Evolutionary conservation across 345 rosid genomes (phyloP).

Genomic region (Euphorbia lathyris): DNA sequence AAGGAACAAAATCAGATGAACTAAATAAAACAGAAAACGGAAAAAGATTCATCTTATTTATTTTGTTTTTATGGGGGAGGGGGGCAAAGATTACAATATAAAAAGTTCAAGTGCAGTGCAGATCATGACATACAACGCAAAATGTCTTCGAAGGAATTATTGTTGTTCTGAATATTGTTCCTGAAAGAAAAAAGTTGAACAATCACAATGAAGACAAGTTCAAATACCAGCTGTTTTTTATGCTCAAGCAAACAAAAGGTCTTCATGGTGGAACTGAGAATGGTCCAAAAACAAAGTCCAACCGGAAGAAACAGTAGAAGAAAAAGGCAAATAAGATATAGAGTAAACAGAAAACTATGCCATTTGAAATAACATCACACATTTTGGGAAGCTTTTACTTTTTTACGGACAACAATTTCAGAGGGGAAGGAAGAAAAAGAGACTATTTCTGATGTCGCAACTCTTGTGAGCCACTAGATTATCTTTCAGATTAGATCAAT

Average conservation of each 20-base stretch:
- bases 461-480: neutral
- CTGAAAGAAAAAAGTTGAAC: slow-evolving; percentile 44
- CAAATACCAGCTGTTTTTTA: neutral
- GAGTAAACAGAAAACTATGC: neutral
- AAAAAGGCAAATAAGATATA: neutral
- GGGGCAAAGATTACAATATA: too few relatives aligned
- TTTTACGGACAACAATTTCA: neutral
- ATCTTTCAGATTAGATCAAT: slow-evolving; percentile 11
- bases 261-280: slow-evolving; percentile 12
- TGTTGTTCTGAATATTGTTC: slow-evolving; percentile 83
- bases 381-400: neutral
- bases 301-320: neutral
- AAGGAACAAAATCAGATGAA: slow-evolving; percentile 18
- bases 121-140: slow-evolving; percentile 56
- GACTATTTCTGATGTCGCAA: neutral
- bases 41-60: neutral
- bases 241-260: neutral
- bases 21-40: neutral
- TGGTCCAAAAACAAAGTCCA: neutral
- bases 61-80: neutral
- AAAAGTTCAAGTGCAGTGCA: slow-evolving; percentile 11
- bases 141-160: slow-evolving; percentile 91
- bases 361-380: neutral
- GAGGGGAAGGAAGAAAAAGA: neutral
- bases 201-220: slow-evolving; percentile 19